Evolutionary conservation across 257 asterid genomes (phyloP).

Genomic region (Scutellaria galericulata): DNA sequence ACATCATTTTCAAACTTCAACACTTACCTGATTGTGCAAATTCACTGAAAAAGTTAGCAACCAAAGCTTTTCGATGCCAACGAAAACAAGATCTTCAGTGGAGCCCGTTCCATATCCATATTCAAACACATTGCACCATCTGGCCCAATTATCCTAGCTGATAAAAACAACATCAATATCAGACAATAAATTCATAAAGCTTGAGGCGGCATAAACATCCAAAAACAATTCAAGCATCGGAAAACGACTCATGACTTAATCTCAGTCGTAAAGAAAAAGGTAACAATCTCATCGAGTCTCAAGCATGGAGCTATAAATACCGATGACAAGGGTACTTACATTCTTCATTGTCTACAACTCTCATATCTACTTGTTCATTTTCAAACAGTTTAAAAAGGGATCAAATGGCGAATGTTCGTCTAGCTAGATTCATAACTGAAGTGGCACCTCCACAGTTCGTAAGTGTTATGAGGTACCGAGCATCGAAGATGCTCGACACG

Average conservation of each 20-base stretch:
- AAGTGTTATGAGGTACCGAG: slow-evolving; percentile 52
- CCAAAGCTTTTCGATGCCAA: slow-evolving; percentile 29
- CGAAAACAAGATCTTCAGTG: slow-evolving; percentile 33
- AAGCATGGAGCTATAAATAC: slow-evolving; percentile 41
- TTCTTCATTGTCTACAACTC: slow-evolving; percentile 15
- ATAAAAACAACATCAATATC: slow-evolving; percentile 12
- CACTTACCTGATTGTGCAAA: not conserved
- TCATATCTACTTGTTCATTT: not conserved
- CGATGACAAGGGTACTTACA: not conserved
- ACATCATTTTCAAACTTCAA: not conserved
- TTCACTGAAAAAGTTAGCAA: slow-evolving; percentile 29
- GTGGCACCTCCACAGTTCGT: slow-evolving; percentile 69
- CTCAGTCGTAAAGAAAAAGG: slow-evolving; percentile 16
- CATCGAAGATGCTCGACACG: slow-evolving; percentile 68
- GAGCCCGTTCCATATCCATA: slow-evolving; percentile 22
- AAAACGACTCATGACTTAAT: slow-evolving; percentile 33
- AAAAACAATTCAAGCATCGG: slow-evolving; percentile 38
- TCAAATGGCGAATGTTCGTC: slow-evolving; percentile 59
- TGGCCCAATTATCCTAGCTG: slow-evolving; percentile 4
- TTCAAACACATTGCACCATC: slow-evolving; percentile 16
- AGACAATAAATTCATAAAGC: slow-evolving; percentile 42
- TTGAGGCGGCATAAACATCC: slow-evolving; percentile 50
- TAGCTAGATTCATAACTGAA: slow-evolving; percentile 57
- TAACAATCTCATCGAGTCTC: not conserved
- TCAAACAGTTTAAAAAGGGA: not conserved